Conservation (phyloP, 2,329 filamentous ascomycete genomes). For the Pestalotiopsis sp. region DNA sequence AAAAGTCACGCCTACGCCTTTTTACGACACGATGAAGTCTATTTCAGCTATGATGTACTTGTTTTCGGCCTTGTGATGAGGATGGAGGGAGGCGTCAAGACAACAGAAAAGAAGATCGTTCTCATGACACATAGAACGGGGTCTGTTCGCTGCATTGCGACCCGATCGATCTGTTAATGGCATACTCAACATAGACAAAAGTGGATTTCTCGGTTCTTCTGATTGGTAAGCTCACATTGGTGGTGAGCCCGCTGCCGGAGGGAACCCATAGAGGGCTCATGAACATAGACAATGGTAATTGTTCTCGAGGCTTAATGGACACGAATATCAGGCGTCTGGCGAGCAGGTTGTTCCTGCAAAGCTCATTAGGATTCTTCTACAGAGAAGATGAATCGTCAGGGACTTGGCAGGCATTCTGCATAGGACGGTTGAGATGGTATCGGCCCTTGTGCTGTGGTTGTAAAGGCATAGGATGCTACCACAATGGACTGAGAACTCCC, state of each 20-base stretch:
- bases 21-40: slow-evolving; percentile 34
- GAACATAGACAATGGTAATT: slow-evolving; percentile 34
- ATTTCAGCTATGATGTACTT: slow-evolving; percentile 33
- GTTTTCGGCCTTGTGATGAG: slow-evolving; percentile 27
- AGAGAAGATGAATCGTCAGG: slow-evolving; percentile 19
- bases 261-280: slow-evolving; percentile 31
- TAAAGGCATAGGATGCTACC: slow-evolving; percentile 34
- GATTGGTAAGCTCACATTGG: slow-evolving; percentile 34
- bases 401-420: slow-evolving; percentile 27
- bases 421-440: slow-evolving; percentile 33
- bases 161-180: slow-evolving; percentile 32
- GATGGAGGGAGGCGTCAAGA: slow-evolving; percentile 27
- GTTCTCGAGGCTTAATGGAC: slow-evolving; percentile 26
- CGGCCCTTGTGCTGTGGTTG: slow-evolving; percentile 34
- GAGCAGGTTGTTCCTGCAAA: slow-evolving; percentile 31
- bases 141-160: slow-evolving; percentile 29
- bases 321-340: slow-evolving; percentile 30
- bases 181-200: slow-evolving; percentile 60
- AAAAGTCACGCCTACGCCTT: slow-evolving; percentile 20
- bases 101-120: slow-evolving; percentile 20
- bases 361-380: slow-evolving; percentile 8
- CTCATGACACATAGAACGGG: slow-evolving; percentile 34
- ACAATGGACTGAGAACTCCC: slow-evolving; percentile 43
- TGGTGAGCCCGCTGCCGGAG: slow-evolving; percentile 22
- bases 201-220: slow-evolving; percentile 65